Percentiles rank a stretch among this genome's conserved stretches.
Evolutionary conservation across 495 filamentous ascomycete species (phyloP).

Genomic region (Penicillium canescens): DNA sequence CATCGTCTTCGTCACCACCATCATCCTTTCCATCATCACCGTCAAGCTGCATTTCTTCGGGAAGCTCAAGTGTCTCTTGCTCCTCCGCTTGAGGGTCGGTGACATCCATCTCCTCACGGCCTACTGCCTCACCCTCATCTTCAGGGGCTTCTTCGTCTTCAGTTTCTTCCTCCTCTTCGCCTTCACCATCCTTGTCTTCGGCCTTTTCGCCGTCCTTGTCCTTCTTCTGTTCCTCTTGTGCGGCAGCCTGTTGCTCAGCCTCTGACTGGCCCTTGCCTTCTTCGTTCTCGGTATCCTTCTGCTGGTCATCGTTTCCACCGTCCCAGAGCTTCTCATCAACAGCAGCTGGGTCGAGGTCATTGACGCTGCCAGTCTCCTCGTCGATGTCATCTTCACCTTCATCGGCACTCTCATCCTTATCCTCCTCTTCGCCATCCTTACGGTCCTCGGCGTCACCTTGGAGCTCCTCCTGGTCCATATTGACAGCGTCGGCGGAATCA

Average conservation of each 20-base stretch:
- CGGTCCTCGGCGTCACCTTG: constrained; percentile 40
- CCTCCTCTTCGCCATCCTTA: constrained; percentile 68
- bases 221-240: constrained; percentile 56
- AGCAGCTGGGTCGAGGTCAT: constrained; percentile 82
- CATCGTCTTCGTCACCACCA: constrained; percentile 64
- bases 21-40: constrained; percentile 62
- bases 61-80: constrained; percentile 62
- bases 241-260: constrained; percentile 64
- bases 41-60: constrained; percentile 71
- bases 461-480: constrained; percentile 90
- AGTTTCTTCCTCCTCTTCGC: constrained; percentile 55
- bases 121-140: constrained; percentile 62
- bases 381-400: constrained; percentile 72
- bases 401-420: constrained; percentile 47
- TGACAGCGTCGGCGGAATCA: constrained; percentile 77
- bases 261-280: constrained; percentile 63
- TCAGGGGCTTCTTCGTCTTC: constrained; percentile 58
- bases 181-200: constrained; percentile 43
- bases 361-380: constrained; percentile 84
- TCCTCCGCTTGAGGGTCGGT: constrained; percentile 75
- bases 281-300: constrained; percentile 82
- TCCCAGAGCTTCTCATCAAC: constrained; percentile 99
- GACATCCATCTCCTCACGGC: constrained; percentile 60
- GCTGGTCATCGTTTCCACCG: constrained; percentile 70
- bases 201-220: constrained; percentile 43